These are phyloP conservation scores for Stropharia rugosoannulata DNA, from an alignment of 768 basidiomycete genomes.

Conservation along the genomic window DNA sequence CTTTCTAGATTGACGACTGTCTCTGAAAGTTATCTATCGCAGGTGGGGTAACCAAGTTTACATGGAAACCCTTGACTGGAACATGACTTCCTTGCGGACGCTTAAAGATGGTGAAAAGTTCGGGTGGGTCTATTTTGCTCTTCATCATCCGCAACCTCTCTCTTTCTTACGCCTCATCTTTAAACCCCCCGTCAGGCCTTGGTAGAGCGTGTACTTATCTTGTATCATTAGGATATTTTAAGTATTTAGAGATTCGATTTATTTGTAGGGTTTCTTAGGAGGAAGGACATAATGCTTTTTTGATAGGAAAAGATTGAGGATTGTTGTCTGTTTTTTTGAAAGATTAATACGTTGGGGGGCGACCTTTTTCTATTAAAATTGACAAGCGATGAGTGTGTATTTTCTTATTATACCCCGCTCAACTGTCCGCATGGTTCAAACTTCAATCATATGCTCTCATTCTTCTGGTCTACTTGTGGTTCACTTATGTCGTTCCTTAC, in stretches of 20 bases:
- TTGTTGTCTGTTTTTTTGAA: too few species aligned
- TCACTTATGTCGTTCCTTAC: too few species aligned
- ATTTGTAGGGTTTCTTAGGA: not conserved
- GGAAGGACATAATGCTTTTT: not conserved
- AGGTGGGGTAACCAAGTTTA: constrained; percentile 42
- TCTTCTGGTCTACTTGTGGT: too few species aligned
- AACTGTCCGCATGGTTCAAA: too few species aligned
- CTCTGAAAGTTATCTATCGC: not conserved
- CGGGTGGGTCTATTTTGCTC: constrained; percentile 24
- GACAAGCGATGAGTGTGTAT: too few species aligned
- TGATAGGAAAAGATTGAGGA: too few species aligned
- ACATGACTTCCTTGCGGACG: constrained; percentile 23
- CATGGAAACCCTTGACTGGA: constrained; percentile 35
- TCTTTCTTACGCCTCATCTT: not conserved
- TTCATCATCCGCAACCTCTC: not conserved
- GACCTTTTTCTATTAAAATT: too few species aligned
- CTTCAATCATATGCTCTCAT: too few species aligned
- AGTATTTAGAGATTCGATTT: constrained; percentile 4
- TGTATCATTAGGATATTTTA: constrained; percentile 20
- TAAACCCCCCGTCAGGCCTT: constrained; percentile 13
- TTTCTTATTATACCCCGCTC: too few species aligned
- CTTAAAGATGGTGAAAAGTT: constrained; percentile 30
- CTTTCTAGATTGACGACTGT: not conserved
- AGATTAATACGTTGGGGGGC: not conserved
- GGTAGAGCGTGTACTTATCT: constrained; percentile 23